These are phyloP conservation scores for Bertia moriformis DNA, from an alignment of 2,329 filamentous ascomycete species.

Conservation along the genomic window DNA sequence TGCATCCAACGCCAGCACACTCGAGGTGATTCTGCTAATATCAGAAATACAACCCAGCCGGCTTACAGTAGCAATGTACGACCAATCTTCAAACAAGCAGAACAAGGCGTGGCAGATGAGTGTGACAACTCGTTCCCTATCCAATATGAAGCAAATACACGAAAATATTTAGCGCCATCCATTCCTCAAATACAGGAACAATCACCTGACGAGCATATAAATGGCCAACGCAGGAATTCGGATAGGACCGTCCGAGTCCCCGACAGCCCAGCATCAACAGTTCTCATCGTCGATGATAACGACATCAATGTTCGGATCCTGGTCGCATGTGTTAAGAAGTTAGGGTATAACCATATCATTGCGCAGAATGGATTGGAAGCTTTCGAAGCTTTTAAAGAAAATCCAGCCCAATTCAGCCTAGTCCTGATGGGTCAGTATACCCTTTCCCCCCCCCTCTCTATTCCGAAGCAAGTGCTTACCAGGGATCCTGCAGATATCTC, in stretches of 20 bases:
- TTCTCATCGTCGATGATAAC: background rate
- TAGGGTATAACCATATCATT: background rate
- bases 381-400: background rate
- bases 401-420: background rate
- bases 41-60: too few species aligned
- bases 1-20: background rate
- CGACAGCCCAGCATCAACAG: background rate
- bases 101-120: too few species aligned
- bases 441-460: background rate
- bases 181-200: too few species aligned
- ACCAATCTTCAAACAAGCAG: too few species aligned
- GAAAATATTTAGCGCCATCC: too few species aligned
- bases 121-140: too few species aligned
- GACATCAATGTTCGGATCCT: background rate
- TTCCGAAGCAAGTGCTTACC: background rate
- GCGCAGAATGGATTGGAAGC: background rate
- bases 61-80: conserved; percentile 1
- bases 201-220: background rate
- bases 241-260: background rate
- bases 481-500: conserved; percentile 13
- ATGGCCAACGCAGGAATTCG: too few species aligned
- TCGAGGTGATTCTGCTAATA: too few species aligned
- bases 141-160: too few species aligned
- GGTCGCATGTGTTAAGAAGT: background rate
- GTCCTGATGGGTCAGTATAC: background rate